phyloP scores from a whole-genome alignment of 2,329 filamentous ascomycete species.

The Periconia digitata region DNA sequence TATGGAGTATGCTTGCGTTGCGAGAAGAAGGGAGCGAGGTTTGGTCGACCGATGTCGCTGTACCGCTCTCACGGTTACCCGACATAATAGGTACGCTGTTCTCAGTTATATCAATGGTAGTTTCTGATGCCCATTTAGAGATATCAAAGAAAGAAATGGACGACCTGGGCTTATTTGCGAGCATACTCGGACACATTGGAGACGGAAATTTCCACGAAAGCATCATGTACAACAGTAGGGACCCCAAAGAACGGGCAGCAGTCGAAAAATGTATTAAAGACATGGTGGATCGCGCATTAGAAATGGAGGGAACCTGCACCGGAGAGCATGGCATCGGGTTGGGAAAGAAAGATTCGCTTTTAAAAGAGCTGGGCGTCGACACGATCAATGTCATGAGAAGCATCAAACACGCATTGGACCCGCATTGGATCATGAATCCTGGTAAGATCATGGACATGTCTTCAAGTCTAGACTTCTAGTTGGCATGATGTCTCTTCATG shows the following conservation, averaged over 20 bases:
- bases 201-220: constrained; percentile 95
- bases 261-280: constrained; percentile 82
- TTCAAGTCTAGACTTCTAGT: too few relatives aligned
- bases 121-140: constrained; percentile 54
- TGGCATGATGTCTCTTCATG: too few relatives aligned
- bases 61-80: constrained; percentile 61
- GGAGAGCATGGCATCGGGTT: constrained; percentile 86
- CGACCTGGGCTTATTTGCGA: constrained; percentile 81
- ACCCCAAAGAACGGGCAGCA: constrained; percentile 69
- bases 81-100: constrained; percentile 59
- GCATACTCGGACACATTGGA: constrained; percentile 85
- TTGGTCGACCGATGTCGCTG: constrained; percentile 64
- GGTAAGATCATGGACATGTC: constrained; percentile 80
- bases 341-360: constrained; percentile 79
- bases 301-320: constrained; percentile 93
- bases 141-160: constrained; percentile 88
- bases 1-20: constrained; percentile 63
- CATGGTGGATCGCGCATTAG: constrained; percentile 86
- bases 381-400: constrained; percentile 83
- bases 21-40: constrained; percentile 59
- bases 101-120: background rate
- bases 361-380: constrained; percentile 77
- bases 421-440: constrained; percentile 86
- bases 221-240: constrained; percentile 79
- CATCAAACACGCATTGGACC: constrained; percentile 82